Percentiles rank a stretch among this genome's conserved stretches.
phyloP scores from a whole-genome alignment of 495 filamentous ascomycete genomes.

The Halenospora varia region DNA sequence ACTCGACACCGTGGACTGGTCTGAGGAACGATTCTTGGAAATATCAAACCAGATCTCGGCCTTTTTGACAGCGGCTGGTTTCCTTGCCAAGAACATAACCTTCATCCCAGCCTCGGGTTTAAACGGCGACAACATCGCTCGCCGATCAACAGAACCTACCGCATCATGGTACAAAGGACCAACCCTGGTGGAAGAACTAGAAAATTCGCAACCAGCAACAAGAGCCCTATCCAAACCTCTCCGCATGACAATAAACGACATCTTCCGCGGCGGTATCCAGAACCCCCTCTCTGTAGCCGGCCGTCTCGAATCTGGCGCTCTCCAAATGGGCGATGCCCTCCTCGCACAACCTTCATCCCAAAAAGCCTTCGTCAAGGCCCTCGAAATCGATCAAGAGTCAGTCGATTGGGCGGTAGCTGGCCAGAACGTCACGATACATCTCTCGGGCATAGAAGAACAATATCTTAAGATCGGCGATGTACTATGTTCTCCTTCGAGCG shows the following conservation, averaged over 20 bases:
- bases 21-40: slow-evolving; percentile 72
- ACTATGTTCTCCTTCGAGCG: slow-evolving; percentile 63
- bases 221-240: slow-evolving; percentile 75
- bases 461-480: slow-evolving; percentile 83
- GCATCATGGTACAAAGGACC: slow-evolving; percentile 74
- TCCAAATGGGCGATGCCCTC: slow-evolving; percentile 80
- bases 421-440: slow-evolving; percentile 78
- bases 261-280: slow-evolving; percentile 70
- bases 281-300: slow-evolving; percentile 78
- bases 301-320: slow-evolving; percentile 75
- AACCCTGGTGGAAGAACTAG: slow-evolving; percentile 78
- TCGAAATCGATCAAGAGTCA: slow-evolving; percentile 66
- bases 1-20: slow-evolving; percentile 82
- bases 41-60: slow-evolving; percentile 79
- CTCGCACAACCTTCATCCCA: slow-evolving; percentile 76
- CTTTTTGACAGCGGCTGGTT: slow-evolving; percentile 79
- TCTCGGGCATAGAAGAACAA: slow-evolving; percentile 79
- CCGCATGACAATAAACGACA: slow-evolving; percentile 76
- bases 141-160: slow-evolving; percentile 49
- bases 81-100: slow-evolving; percentile 69
- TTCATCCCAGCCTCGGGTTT: slow-evolving; percentile 90
- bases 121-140: slow-evolving; percentile 78
- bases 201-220: slow-evolving; percentile 67
- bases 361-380: slow-evolving; percentile 68
- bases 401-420: slow-evolving; percentile 94